Conservation (phyloP, 2,329 filamentous ascomycete genomes). For the Claviceps maximensis region DNA sequence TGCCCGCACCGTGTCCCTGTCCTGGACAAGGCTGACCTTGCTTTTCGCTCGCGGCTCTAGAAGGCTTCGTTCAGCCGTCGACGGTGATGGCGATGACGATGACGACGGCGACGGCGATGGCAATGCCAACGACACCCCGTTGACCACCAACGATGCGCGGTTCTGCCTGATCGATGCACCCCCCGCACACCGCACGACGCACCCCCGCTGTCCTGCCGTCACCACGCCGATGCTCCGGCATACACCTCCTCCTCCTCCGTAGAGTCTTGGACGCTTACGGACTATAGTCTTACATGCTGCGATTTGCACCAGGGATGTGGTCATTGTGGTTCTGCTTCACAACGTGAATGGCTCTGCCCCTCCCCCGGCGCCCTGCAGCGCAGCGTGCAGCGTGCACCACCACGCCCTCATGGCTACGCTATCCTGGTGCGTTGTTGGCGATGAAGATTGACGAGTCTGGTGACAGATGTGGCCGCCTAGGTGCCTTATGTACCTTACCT, state of each 20-base stretch:
- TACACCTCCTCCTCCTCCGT: too few relatives aligned
- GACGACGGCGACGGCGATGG: neutral
- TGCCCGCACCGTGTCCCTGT: neutral
- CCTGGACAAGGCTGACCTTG: slow-evolving; percentile 1
- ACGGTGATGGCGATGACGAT: neutral
- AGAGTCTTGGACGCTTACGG: neutral
- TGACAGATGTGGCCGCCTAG: neutral
- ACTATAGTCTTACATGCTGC: neutral
- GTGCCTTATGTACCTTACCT: too few relatives aligned
- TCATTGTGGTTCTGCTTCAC: neutral
- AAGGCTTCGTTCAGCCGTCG: neutral
- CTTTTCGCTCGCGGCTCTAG: neutral
- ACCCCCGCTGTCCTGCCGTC: neutral
- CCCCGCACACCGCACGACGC: neutral
- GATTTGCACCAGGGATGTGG: neutral
- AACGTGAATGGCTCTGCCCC: neutral
- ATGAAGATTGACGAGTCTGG: slow-evolving; percentile 7
- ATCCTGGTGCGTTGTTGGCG: neutral
- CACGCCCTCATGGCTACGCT: neutral
- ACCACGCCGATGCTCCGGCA: neutral
- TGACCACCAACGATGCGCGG: neutral
- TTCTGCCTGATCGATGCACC: neutral
- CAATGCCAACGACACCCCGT: too few relatives aligned
- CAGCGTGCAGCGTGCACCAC: too few relatives aligned
- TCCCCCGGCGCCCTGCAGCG: neutral